A percentile compares a stretch with the other conserved stretches of the same genome.
phyloP scores from a whole-genome alignment of 2,329 filamentous ascomycete genomes.

The Penicillium sp. region DNA sequence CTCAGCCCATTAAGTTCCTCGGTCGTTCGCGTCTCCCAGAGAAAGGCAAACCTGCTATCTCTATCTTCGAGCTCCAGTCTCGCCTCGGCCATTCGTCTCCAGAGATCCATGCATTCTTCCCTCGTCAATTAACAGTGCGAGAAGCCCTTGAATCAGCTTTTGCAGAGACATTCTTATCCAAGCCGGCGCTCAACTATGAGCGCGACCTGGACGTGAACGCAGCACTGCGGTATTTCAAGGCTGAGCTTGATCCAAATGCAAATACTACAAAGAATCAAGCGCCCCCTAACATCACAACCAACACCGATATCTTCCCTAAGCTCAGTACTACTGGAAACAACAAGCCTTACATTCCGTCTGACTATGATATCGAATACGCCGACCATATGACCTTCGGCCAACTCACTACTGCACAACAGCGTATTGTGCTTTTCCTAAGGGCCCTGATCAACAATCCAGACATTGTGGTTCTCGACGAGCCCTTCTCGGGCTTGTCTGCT shows the following conservation, averaged over 20 bases:
- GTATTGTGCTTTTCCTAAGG: slow-evolving; percentile 79
- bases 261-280: background rate
- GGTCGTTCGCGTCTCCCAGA: slow-evolving; percentile 77
- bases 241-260: slow-evolving; percentile 67
- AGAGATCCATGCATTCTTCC: slow-evolving; percentile 92
- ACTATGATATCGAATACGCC: slow-evolving; percentile 61
- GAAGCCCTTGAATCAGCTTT: slow-evolving; percentile 81
- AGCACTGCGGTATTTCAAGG: slow-evolving; percentile 72
- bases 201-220: slow-evolving; percentile 65
- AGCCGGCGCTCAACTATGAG: slow-evolving; percentile 62
- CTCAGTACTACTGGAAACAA: background rate
- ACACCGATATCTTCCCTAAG: slow-evolving; percentile 25
- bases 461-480: slow-evolving; percentile 81
- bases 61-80: slow-evolving; percentile 87
- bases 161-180: slow-evolving; percentile 80
- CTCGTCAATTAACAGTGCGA: slow-evolving; percentile 70
- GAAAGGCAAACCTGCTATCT: slow-evolving; percentile 70
- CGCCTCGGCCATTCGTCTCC: slow-evolving; percentile 91
- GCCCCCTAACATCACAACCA: slow-evolving; percentile 3
- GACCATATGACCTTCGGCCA: slow-evolving; percentile 75
- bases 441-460: slow-evolving; percentile 79
- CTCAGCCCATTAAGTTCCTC: slow-evolving; percentile 82
- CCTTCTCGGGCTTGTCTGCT: slow-evolving; percentile 83
- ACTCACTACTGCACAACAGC: slow-evolving; percentile 56
- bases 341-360: slow-evolving; percentile 11